A percentile compares a stretch with the other conserved stretches of the same genome.
phyloP scores from a whole-genome alignment of 106 monocot genomes.

The Posidonia australis region DNA sequence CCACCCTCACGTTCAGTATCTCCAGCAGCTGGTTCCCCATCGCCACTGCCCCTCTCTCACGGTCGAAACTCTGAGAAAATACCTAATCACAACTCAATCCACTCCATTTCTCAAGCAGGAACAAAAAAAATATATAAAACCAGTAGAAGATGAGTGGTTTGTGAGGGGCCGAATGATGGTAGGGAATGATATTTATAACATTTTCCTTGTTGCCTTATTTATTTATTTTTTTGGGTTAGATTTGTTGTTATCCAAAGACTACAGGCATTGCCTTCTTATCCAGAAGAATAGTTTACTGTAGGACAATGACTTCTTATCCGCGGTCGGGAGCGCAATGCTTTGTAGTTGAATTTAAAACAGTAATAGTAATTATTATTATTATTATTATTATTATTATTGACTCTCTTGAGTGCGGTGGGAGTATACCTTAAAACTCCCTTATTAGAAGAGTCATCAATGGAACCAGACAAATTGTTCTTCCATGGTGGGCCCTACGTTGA shows the following conservation, averaged over 20 bases:
- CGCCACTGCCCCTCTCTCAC: not conserved
- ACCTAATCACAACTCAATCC: too few species aligned
- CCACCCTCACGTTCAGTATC: slow-evolving; percentile 86
- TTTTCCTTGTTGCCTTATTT: not conserved
- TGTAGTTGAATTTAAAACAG: too few species aligned
- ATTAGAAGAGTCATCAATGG: too few species aligned
- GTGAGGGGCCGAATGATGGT: not conserved
- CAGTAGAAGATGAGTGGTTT: not conserved
- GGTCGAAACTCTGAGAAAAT: not conserved
- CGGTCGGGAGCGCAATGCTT: too few species aligned
- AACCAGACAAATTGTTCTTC: too few species aligned
- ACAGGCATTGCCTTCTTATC: not conserved
- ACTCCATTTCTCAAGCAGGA: not conserved
- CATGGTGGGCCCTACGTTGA: too few species aligned
- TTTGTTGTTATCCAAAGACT: not conserved
- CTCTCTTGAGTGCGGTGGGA: too few species aligned
- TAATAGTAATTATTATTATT: too few species aligned
- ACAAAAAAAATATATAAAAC: not conserved
- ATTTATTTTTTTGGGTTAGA: not conserved
- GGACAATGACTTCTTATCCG: too few species aligned
- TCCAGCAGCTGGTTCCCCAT: slow-evolving; percentile 45
- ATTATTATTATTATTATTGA: too few species aligned
- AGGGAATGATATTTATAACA: not conserved
- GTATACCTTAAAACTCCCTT: too few species aligned
- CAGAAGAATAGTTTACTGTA: not conserved